A percentile compares a stretch with the other conserved stretches of the same genome.
phyloP scores from a whole-genome alignment of 2,329 filamentous ascomycete genomes.

The Cercospora citrullina region DNA sequence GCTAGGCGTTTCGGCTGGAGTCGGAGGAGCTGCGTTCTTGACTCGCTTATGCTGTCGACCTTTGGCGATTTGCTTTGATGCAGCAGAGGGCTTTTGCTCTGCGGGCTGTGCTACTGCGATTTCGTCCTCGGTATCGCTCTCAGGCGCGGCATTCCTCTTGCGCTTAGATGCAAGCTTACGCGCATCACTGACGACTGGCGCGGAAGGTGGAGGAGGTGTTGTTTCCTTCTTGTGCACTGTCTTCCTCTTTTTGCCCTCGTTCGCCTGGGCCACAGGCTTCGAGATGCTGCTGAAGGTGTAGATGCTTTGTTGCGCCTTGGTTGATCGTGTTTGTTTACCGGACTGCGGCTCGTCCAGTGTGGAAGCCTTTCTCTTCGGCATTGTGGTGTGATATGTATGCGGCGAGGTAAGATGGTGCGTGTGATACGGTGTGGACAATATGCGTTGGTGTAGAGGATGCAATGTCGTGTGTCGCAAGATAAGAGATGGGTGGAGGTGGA shows the following conservation, averaged over 20 bases:
- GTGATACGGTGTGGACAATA: constrained; percentile 18
- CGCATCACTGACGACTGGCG: constrained; percentile 3
- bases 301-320: constrained; percentile 28
- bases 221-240: constrained; percentile 22
- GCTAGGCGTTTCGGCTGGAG: constrained; percentile 40
- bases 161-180: constrained; percentile 27
- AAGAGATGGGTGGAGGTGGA: not conserved
- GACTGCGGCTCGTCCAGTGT: constrained; percentile 23
- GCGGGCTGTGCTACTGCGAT: constrained; percentile 17
- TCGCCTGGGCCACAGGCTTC: constrained; percentile 21
- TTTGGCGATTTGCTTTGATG: not conserved
- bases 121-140: constrained; percentile 30
- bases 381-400: constrained; percentile 59
- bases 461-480: constrained; percentile 1
- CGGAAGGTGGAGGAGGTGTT: constrained; percentile 20
- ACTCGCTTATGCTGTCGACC: constrained; percentile 34
- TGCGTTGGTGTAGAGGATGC: constrained; percentile 12
- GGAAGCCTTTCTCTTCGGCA: constrained; percentile 35
- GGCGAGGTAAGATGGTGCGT: constrained; percentile 22
- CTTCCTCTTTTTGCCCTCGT: constrained; percentile 30
- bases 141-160: constrained; percentile 30
- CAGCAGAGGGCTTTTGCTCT: too few relatives aligned
- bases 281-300: constrained; percentile 27
- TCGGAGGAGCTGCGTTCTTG: constrained; percentile 34
- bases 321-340: constrained; percentile 31